Evolutionary conservation across 306 rosid genomes (phyloP).

Genomic region (Malus orientalis): DNA sequence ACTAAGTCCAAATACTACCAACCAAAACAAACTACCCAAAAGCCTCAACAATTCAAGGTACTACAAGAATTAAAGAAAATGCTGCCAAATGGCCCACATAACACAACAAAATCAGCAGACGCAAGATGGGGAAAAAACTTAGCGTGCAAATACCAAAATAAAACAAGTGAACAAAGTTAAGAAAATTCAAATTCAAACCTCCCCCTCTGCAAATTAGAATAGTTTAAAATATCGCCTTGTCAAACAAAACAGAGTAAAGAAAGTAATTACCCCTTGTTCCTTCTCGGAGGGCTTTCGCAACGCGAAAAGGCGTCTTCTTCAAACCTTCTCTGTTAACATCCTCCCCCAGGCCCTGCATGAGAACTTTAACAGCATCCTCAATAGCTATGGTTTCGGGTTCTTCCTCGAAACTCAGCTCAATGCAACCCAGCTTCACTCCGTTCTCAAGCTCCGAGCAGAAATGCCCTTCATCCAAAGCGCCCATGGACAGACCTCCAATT

Average conservation of each 20-base stretch:
- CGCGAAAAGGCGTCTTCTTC: constrained; percentile 80
- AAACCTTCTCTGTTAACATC: constrained; percentile 83
- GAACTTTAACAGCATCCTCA: constrained; percentile 67
- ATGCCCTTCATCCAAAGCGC: constrained; percentile 72
- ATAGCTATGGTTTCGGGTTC: constrained; percentile 46
- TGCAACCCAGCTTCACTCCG: constrained; percentile 33
- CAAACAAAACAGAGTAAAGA: background rate
- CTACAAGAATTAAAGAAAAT: background rate
- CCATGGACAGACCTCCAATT: constrained; percentile 44
- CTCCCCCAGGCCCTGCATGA: constrained; percentile 76
- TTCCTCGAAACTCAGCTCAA: constrained; percentile 34
- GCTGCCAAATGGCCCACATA: background rate
- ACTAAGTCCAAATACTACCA: background rate
- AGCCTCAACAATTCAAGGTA: background rate
- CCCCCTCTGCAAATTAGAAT: too few species aligned
- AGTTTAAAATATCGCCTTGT: background rate
- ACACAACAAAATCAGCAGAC: background rate
- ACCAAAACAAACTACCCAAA: background rate
- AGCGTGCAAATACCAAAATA: background rate
- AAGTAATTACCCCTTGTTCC: constrained; percentile 69
- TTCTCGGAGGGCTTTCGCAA: constrained; percentile 87
- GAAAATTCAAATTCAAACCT: background rate
- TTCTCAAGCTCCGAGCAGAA: constrained; percentile 52
- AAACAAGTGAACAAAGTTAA: background rate
- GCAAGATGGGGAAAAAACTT: background rate